Evolutionary conservation across 2,329 filamentous ascomycete species (phyloP), one percentile per base, ranked within the genome.

Genomic region (Penicillium hesseltinei): DNA sequence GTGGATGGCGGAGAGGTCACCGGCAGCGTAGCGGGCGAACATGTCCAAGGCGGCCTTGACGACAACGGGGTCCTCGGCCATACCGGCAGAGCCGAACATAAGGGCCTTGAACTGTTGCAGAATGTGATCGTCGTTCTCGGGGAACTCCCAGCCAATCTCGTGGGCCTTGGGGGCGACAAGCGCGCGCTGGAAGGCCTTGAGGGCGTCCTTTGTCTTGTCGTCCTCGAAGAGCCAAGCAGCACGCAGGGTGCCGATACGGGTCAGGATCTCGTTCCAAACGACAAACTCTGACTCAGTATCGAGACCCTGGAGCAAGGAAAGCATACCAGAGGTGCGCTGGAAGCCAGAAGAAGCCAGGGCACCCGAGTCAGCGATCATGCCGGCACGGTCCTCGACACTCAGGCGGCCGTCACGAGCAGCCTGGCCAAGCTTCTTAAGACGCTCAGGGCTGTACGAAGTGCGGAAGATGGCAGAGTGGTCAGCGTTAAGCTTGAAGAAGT

Each of bases 401-500:
- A 97, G 80, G 10, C 92, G 82, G 5, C 90, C 90, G 46, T 87
- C 78, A 76, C 90, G 94, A 46, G 92, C 93, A 54, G 92, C 91
- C 70, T 91, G 79, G 27, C 93, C 93, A 38, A 97, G 87, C 80
- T 96, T 96, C 65, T 87, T 82, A 44, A 97, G 84, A 36, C 93
- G 88, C 68, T 91, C 88, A 2, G 91, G 88, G 2, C 86, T 82
- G 78, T 97, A 97, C 0, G 88, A 90, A 0, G 92, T 97, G 59
- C 93, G 87, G 80, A 95, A 97, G 62, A 97, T 88, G 63, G 90
- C 90, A 23, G 91, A 92, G 75, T 97, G 93, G 71, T 97, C 92
- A 17, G 93, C 92, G 71, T 97, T 97, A 60, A 97, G 80, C 82
- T 97, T 97, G 86, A 89, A 97, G 78, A 97, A 97, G 69, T 96